A percentile compares a stretch with the other conserved stretches of the same genome.
Evolutionary conservation across 768 basidiomycete genomes (phyloP).

Genomic region (Agrocybe pediades): DNA sequence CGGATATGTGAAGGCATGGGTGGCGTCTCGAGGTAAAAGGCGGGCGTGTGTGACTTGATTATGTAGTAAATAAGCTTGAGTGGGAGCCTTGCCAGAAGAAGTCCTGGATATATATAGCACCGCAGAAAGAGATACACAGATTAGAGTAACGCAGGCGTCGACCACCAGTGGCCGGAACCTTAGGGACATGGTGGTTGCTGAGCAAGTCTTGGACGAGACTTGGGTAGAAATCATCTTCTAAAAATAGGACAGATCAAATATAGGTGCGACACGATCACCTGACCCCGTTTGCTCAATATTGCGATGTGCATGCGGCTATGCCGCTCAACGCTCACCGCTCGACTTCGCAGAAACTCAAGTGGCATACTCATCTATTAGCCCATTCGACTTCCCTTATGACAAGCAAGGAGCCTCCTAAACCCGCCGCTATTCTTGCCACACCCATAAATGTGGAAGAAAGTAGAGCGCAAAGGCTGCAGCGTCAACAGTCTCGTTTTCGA

Average conservation of each 20-base stretch:
- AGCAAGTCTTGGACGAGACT: constrained; percentile 2
- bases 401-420: constrained; percentile 18
- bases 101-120: constrained; percentile 10
- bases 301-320: background rate
- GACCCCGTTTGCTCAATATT: constrained; percentile 1
- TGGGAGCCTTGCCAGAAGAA: constrained; percentile 5
- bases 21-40: constrained; percentile 44
- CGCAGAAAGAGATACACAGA: constrained; percentile 14
- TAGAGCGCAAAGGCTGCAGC: constrained; percentile 57
- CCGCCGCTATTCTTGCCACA: constrained; percentile 22
- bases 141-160: constrained; percentile 10
- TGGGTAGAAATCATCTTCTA: background rate
- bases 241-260: background rate
- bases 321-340: background rate
- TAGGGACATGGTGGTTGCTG: constrained; percentile 11
- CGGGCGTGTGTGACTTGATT: constrained; percentile 57
- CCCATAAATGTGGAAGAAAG: constrained; percentile 55
- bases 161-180: background rate
- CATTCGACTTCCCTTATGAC: constrained; percentile 4
- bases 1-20: constrained; percentile 63
- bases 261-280: constrained; percentile 1
- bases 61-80: constrained; percentile 45
- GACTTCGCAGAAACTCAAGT: background rate
- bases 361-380: background rate
- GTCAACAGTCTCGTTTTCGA: constrained; percentile 67